Evolutionary conservation across 768 basidiomycete species (phyloP).

Genomic region (Hygrophorus pudorinus): DNA sequence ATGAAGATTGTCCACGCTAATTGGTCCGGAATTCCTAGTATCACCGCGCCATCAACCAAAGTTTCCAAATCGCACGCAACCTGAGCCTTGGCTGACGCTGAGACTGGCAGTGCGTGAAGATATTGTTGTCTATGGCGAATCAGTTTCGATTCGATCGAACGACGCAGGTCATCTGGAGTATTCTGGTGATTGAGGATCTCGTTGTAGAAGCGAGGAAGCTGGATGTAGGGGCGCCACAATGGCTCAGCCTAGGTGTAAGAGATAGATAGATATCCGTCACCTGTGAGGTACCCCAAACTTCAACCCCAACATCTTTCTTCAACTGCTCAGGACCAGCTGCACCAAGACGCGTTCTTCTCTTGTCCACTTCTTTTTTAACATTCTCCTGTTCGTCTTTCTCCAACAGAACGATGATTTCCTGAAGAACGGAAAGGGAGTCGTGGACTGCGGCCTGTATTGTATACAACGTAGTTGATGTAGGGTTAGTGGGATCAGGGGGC

Average conservation of each 20-base stretch:
- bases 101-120: conserved; percentile 48
- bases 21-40: conserved; percentile 70
- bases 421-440: conserved; percentile 58
- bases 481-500: conserved; percentile 66
- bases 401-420: conserved; percentile 57
- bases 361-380: conserved; percentile 62
- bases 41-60: conserved; percentile 62
- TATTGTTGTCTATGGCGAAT: conserved; percentile 53
- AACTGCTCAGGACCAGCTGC: conserved; percentile 50
- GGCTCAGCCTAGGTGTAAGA: conserved; percentile 7
- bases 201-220: conserved; percentile 67
- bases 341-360: conserved; percentile 67
- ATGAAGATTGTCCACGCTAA: conserved; percentile 74
- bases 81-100: conserved; percentile 29
- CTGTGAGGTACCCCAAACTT: conserved; percentile 52
- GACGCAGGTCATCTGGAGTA: conserved; percentile 73
- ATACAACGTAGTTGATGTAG: conserved; percentile 48
- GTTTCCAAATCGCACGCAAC: conserved; percentile 59
- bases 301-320: conserved; percentile 53
- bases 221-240: background rate
- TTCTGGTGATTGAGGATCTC: conserved; percentile 76
- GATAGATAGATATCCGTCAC: conserved; percentile 23
- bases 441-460: conserved; percentile 53
- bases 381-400: conserved; percentile 53
- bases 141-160: conserved; percentile 66